These are phyloP conservation scores for Raphanus hybrid DNA, from an alignment of 441 rosid species.

Conservation along the genomic window DNA sequence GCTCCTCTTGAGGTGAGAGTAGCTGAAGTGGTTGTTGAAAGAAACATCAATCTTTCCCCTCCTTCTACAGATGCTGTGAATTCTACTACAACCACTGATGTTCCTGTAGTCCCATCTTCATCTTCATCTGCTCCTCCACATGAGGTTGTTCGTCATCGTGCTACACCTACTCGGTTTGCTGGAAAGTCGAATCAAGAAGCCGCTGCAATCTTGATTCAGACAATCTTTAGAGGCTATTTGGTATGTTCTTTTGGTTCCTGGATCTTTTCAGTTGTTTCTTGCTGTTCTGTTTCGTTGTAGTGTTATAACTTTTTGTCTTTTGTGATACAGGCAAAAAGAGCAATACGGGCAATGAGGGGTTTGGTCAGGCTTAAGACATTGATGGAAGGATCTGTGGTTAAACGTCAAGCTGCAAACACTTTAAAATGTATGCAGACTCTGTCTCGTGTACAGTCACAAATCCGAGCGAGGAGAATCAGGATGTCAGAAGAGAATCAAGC, in stretches of 20 bases:
- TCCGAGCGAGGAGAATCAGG: constrained; percentile 72
- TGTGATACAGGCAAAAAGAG: constrained; percentile 69
- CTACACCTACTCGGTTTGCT: constrained; percentile 48
- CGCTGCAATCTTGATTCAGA: constrained; percentile 87
- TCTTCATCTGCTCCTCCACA: constrained; percentile 31
- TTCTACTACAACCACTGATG: constrained; percentile 41
- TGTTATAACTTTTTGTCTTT: constrained; percentile 8
- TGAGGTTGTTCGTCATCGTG: constrained; percentile 37
- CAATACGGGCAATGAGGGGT: constrained; percentile 80
- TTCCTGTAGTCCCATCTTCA: constrained; percentile 43
- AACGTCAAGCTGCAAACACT: constrained; percentile 80
- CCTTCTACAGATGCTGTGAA: constrained; percentile 46
- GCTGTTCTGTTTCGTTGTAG: background rate
- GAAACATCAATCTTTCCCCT: constrained; percentile 40
- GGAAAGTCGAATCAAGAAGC: constrained; percentile 79
- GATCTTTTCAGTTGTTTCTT: background rate
- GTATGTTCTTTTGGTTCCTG: constrained; percentile 43
- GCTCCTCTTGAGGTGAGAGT: constrained; percentile 57
- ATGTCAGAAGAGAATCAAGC: constrained; percentile 93
- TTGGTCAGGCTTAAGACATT: constrained; percentile 75
- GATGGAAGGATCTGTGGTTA: constrained; percentile 81
- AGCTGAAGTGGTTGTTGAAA: constrained; percentile 55
- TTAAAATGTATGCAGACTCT: constrained; percentile 89
- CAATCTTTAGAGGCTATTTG: constrained; percentile 82
- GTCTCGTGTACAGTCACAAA: constrained; percentile 80